Evolutionary conservation across 1,139 yeast species (phyloP), one percentile per base, ranked within the genome.

Genomic region (Hyphopichia fennica): DNA sequence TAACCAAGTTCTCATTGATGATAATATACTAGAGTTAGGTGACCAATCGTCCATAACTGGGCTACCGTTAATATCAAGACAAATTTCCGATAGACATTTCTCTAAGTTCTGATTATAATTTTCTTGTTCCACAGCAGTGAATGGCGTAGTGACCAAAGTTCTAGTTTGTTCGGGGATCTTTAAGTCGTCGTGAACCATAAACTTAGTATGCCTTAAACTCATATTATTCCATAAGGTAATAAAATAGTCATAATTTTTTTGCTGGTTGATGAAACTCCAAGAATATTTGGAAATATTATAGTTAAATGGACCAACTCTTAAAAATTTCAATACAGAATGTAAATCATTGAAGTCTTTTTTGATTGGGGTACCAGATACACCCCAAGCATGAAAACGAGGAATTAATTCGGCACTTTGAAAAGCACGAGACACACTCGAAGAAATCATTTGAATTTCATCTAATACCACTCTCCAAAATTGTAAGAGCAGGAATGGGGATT

Each of bases 371-470:
- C 99, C 99, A 0, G 96, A 87, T 0, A 90, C 96, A 7, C 96
- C 96, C 98, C 98, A 93, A 0, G 96, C 82, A 64, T 93, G 97
- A 41, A 81, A 78, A 41, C 96, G 69, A 3, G 96, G 95, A 19
- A 93, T 79, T 33, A 87, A 67, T 3, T 87, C 72, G 0, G 96
- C 90, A 44, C 89, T 87, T 48, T 79, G 82, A 20, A 95, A 89
- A 1, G 95, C 89, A 39, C 87, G 77, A 1, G 93, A 80, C 2
- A 81, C 73, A 17, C 85, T 83, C 4, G 83, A 79, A 6, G 88
- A 81, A 3, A 93, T 87, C 93, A 90, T 87, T 63, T 93, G 99
- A 1, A 88, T 97, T 62, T 93, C 99, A 66, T 93, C 99, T 31
- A 91, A 64, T 1, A 91, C 78, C 2, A 93, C 87, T 45, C 99